Conservation (phyloP, 371 early-diverging fungal species). For the Actinomucor elegans region DNA sequence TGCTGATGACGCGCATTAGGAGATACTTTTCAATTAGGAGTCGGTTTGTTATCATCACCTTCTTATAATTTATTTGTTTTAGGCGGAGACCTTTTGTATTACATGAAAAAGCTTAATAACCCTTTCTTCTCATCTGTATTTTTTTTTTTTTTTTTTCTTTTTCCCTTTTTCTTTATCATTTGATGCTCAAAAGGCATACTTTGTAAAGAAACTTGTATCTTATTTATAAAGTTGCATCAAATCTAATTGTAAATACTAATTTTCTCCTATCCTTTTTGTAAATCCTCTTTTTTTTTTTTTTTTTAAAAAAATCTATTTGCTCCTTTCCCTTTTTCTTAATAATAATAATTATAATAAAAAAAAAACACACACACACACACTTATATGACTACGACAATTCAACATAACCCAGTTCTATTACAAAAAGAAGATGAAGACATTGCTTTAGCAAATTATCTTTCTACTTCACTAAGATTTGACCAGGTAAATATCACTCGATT, state of each 20-base stretch:
- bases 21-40: too few relatives aligned
- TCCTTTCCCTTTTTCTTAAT: not conserved
- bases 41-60: too few relatives aligned
- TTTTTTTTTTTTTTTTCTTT: not conserved
- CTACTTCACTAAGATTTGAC: slow-evolving; percentile 19
- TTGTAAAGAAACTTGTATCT: not conserved
- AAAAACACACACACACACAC: slow-evolving; percentile 1
- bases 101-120: not conserved
- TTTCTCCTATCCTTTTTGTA: slow-evolving; percentile 4
- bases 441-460: slow-evolving; percentile 24
- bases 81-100: slow-evolving; percentile 1
- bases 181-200: not conserved
- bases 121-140: not conserved
- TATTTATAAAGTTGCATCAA: too few relatives aligned
- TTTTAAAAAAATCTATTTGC: not conserved
- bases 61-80: slow-evolving; percentile 1
- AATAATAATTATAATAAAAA: not conserved
- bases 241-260: slow-evolving; percentile 1
- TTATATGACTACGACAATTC: slow-evolving; percentile 15
- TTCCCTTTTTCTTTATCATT: not conserved
- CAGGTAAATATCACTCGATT: slow-evolving; percentile 18
- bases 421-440: slow-evolving; percentile 30
- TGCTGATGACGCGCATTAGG: too few relatives aligned
- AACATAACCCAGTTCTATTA: slow-evolving; percentile 10
- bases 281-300: slow-evolving; percentile 5